Conservation (phyloP, 805 yeast genomes). For the Wickerhamomyces pijperi region DNA sequence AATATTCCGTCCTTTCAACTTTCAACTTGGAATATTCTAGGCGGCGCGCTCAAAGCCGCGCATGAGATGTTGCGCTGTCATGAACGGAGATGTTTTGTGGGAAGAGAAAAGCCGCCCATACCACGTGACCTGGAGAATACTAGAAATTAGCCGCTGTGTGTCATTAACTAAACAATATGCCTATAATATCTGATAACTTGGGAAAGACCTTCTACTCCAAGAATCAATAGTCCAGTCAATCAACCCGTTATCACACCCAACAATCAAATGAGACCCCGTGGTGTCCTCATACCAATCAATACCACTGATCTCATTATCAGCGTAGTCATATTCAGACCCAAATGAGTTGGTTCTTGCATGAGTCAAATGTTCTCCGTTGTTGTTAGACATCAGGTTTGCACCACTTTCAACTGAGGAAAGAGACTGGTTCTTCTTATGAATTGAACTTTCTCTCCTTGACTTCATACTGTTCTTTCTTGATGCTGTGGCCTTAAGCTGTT, state of each 20-base stretch:
- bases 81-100: too few relatives aligned
- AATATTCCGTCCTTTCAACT: too few relatives aligned
- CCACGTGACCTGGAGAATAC: too few relatives aligned
- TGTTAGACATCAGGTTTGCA: constrained; percentile 1
- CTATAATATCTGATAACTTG: constrained; percentile 34
- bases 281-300: constrained; percentile 43
- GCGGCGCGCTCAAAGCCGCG: too few relatives aligned
- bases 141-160: too few relatives aligned
- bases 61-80: too few relatives aligned
- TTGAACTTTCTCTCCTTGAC: neutral
- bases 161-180: too few relatives aligned
- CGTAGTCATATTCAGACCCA: constrained; percentile 16
- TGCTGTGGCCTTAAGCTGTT: neutral
- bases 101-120: too few relatives aligned
- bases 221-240: constrained; percentile 60
- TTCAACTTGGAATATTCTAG: too few relatives aligned
- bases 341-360: constrained; percentile 1
- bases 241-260: constrained; percentile 60
- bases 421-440: neutral
- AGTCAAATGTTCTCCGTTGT: constrained; percentile 5
- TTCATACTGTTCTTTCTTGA: neutral
- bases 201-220: constrained; percentile 51
- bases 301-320: constrained; percentile 47
- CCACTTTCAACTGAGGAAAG: constrained; percentile 1
- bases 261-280: constrained; percentile 40